phyloP scores from a whole-genome alignment of 31 red algal species.

The Asparagopsis taxiformis region DNA sequence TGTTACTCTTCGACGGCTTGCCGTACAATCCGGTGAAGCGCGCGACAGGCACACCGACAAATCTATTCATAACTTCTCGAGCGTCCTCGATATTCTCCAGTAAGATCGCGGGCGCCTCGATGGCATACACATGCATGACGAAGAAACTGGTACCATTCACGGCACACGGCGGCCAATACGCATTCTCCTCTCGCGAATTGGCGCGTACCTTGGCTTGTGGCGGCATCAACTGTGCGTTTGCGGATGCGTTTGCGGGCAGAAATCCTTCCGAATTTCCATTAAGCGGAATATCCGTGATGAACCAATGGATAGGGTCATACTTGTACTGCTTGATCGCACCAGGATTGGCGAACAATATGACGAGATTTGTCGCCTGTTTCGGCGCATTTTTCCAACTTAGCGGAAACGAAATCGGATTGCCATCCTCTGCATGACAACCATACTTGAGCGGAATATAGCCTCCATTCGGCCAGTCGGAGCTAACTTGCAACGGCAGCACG shows the following conservation, averaged over 20 bases:
- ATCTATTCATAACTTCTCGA: constrained; percentile 61
- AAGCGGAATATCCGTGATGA: constrained; percentile 54
- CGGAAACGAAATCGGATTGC: constrained; percentile 44
- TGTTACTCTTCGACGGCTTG: constrained; percentile 12
- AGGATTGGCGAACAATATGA: constrained; percentile 56
- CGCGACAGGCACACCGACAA: constrained; percentile 62
- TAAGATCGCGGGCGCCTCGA: constrained; percentile 48
- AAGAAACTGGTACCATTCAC: constrained; percentile 38
- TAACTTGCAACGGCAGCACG: constrained; percentile 23
- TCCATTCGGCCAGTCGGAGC: constrained; percentile 57
- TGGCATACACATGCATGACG: constrained; percentile 53
- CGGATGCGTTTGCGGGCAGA: constrained; percentile 44
- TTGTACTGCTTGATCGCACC: constrained; percentile 21
- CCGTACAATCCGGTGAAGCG: constrained; percentile 37
- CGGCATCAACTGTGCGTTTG: constrained; percentile 37
- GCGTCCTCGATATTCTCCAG: constrained; percentile 44
- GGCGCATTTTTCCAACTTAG: constrained; percentile 56
- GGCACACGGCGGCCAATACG: constrained; percentile 66
- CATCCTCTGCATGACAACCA: constrained; percentile 53
- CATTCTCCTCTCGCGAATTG: constrained; percentile 9
- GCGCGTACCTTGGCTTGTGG: constrained; percentile 28
- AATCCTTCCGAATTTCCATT: background rate
- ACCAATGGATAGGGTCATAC: constrained; percentile 67
- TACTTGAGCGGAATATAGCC: constrained; percentile 69
- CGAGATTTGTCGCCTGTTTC: constrained; percentile 42